phyloP scores from a whole-genome alignment of 768 basidiomycete species.

The Rossbeevera mucosa region DNA sequence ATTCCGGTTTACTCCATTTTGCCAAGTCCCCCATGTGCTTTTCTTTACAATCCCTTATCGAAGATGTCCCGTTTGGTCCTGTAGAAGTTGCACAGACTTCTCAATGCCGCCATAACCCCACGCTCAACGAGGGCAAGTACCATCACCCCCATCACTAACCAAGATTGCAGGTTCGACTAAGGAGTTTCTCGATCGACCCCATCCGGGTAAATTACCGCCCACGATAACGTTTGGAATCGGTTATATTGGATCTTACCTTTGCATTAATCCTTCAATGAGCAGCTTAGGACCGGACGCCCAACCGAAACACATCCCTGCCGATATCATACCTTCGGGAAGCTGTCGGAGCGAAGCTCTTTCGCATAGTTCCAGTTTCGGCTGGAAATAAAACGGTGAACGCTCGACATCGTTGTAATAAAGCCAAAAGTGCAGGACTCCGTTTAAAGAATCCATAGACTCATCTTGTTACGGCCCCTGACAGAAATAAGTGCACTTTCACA shows the following conservation, averaged over 20 bases:
- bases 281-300: slow-evolving; percentile 62
- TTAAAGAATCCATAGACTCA: slow-evolving; percentile 28
- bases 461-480: background rate
- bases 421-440: slow-evolving; percentile 43
- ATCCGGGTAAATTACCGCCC: background rate
- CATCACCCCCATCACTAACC: slow-evolving; percentile 55
- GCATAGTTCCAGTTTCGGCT: slow-evolving; percentile 58
- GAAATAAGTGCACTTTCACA: slow-evolving; percentile 51
- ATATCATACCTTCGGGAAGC: slow-evolving; percentile 70
- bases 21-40: slow-evolving; percentile 68
- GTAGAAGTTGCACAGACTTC: slow-evolving; percentile 59
- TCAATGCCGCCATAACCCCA: slow-evolving; percentile 75
- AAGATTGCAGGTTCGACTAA: slow-evolving; percentile 58
- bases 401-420: background rate
- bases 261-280: slow-evolving; percentile 57
- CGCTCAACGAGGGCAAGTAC: slow-evolving; percentile 43
- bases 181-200: slow-evolving; percentile 43
- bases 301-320: slow-evolving; percentile 68
- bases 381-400: slow-evolving; percentile 66
- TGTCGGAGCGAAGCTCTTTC: slow-evolving; percentile 76
- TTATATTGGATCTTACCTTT: slow-evolving; percentile 40
- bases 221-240: background rate
- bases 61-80: slow-evolving; percentile 65
- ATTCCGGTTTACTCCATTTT: slow-evolving; percentile 59
- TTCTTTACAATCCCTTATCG: slow-evolving; percentile 52